These are phyloP conservation scores for Schizothecium vesticola DNA, from an alignment of 495 filamentous ascomycete species.

Conservation along the genomic window DNA sequence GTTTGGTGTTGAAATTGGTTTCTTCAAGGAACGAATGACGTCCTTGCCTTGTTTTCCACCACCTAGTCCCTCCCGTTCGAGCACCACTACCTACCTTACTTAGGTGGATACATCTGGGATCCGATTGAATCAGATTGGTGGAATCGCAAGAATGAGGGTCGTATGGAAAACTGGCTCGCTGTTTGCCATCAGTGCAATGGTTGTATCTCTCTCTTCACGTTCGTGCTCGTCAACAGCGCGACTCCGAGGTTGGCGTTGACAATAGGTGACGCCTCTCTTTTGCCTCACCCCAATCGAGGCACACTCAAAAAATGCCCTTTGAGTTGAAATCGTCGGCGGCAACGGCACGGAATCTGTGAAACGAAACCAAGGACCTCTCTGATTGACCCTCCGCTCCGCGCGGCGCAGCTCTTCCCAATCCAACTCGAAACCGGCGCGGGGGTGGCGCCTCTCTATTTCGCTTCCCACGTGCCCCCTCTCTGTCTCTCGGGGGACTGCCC, in stretches of 20 bases:
- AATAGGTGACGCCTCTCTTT: neutral
- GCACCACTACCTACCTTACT: neutral
- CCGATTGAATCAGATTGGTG: neutral
- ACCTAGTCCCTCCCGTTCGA: neutral
- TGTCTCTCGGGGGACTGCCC: neutral
- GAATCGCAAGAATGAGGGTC: neutral
- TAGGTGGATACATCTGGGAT: neutral
- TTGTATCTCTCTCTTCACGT: too few species aligned
- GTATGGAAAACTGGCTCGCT: neutral
- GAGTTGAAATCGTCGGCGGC: neutral
- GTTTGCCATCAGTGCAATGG: too few species aligned
- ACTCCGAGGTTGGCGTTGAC: too few species aligned
- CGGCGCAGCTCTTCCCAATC: neutral
- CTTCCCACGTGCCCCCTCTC: neutral
- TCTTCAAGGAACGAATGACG: neutral
- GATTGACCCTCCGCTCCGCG: neutral
- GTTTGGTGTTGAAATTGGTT: neutral
- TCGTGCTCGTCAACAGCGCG: too few species aligned
- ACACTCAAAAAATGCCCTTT: too few species aligned
- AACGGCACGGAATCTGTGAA: neutral
- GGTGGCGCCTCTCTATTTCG: neutral
- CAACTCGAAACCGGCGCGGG: neutral
- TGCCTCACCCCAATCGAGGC: neutral
- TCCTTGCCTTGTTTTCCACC: neutral
- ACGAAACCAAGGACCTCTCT: neutral